Evolutionary conservation across 768 basidiomycete genomes (phyloP), one percentile per base, ranked within the genome.

Genomic region (Cystofilobasidium ferigula): DNA sequence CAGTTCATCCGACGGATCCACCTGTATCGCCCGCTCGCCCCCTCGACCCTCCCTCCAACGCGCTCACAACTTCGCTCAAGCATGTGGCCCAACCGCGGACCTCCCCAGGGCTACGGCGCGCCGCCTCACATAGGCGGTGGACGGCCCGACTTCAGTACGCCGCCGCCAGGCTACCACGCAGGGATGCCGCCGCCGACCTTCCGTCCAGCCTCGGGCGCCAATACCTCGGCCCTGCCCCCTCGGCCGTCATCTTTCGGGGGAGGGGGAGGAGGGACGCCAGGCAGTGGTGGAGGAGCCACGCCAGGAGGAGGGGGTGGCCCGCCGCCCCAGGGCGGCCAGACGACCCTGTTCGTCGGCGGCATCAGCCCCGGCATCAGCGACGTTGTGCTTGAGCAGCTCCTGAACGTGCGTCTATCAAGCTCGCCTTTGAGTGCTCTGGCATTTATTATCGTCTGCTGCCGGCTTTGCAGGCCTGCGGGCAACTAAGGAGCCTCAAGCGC

Each of bases 281-380:
- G 32, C 57, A 26, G 51, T 1, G 14, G 30, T 5, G 51, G 26
- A 2, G 51, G 51, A 3, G 28, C 5, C 26, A n/a, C n/a, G n/a
- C n/a, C n/a, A n/a, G 51, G 12, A 3, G 51, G 4, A 20, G 26
- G 47, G 4, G 47, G 24, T 32, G 56, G 56, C 5, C 32, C 32
- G 32, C 56, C 56, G 10, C 12, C 57, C 6, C 51, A 54, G 51
- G 51, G 51, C 26, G 20, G 20, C 28, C 62, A 63, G 68, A 83
- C 85, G 0, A 84, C 83, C 0, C 80, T 94, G 3, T 97, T 95
- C 71, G 85, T 97, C n/a, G 92, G 92, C 13, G 88, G 89, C 68
- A 97, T 97, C 76, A 89, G 92, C 7, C 88, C 89, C 36, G 92
- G 92, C 6, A 89, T 95, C 72, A 86, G 85, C 0, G 90, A 97